Percentiles rank a stretch among this genome's conserved stretches.
Conservation (phyloP, 441 rosid species). For the Melastoma candidum region DNA sequence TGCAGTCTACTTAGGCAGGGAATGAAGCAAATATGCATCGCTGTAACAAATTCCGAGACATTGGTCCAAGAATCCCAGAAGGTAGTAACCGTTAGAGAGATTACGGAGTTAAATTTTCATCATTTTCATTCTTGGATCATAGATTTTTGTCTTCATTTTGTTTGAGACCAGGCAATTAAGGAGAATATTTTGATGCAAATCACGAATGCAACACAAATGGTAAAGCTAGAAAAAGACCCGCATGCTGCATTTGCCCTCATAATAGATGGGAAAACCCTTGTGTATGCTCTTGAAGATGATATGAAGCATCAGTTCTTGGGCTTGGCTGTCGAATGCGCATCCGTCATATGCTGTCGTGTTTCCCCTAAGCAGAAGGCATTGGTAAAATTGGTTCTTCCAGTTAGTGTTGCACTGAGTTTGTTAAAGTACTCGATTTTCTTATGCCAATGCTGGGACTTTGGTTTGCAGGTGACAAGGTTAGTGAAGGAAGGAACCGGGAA, state of each 20-base stretch:
- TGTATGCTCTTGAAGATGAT: slow-evolving; percentile 76
- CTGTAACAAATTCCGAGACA: not conserved
- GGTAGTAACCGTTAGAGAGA: slow-evolving; percentile 31
- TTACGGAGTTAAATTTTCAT: slow-evolving; percentile 11
- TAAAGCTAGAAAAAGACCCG: slow-evolving; percentile 90
- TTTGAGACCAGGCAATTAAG: slow-evolving; percentile 51
- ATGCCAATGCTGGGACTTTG: slow-evolving; percentile 5
- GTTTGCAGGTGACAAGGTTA: slow-evolving; percentile 71
- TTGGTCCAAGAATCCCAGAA: slow-evolving; percentile 38
- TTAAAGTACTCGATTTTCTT: too few relatives aligned
- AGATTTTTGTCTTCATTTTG: slow-evolving; percentile 20
- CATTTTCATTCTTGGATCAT: slow-evolving; percentile 21
- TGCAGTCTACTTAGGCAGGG: slow-evolving; percentile 12
- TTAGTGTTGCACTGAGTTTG: too few relatives aligned
- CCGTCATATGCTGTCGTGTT: slow-evolving; percentile 95
- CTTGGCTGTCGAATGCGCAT: slow-evolving; percentile 87
- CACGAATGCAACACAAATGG: slow-evolving; percentile 81
- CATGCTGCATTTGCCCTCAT: slow-evolving; percentile 94
- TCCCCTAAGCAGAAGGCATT: slow-evolving; percentile 98
- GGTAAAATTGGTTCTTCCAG: slow-evolving; percentile 27
- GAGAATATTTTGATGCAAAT: slow-evolving; percentile 68
- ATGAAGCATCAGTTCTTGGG: slow-evolving; percentile 75
- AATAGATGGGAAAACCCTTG: slow-evolving; percentile 83
- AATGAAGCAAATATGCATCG: slow-evolving; percentile 9
- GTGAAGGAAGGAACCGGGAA: slow-evolving; percentile 95